Evolutionary conservation across 495 filamentous ascomycete genomes (phyloP).

Genomic region (Barbatosphaeria neglecta): DNA sequence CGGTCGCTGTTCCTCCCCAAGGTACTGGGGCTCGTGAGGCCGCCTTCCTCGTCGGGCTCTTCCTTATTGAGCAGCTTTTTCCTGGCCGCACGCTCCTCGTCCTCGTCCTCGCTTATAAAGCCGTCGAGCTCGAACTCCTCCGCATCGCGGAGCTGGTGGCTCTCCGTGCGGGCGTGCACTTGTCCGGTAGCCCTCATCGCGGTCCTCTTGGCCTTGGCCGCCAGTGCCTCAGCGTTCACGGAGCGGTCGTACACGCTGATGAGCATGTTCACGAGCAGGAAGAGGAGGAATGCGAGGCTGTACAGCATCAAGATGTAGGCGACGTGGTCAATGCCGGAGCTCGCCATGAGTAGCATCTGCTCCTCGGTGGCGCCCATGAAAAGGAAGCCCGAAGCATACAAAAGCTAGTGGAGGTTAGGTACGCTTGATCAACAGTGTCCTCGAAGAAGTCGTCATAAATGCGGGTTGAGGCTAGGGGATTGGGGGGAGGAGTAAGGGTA

Average conservation of each 20-base stretch:
- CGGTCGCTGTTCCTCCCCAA: conserved; percentile 23
- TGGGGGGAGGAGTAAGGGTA: conserved; percentile 7
- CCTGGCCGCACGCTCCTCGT: conserved; percentile 34
- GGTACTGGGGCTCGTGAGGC: conserved; percentile 24
- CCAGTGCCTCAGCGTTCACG: conserved; percentile 12
- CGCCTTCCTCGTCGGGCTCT: conserved; percentile 21
- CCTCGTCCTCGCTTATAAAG: conserved; percentile 76
- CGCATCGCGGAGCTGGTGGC: conserved; percentile 52
- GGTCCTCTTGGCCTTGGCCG: conserved; percentile 15
- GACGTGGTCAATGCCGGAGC: conserved; percentile 71
- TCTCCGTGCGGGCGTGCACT: conserved; percentile 35
- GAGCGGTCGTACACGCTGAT: conserved; percentile 66
- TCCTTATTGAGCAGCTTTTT: conserved; percentile 24
- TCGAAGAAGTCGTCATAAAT: conserved; percentile 1
- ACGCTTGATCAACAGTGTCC: background rate
- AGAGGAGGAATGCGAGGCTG: conserved; percentile 80
- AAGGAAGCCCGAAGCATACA: conserved; percentile 87
- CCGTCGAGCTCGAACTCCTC: conserved; percentile 88
- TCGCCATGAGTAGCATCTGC: conserved; percentile 68
- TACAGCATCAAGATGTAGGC: conserved; percentile 85
- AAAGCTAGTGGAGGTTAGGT: conserved; percentile 40
- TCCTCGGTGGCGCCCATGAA: conserved; percentile 98
- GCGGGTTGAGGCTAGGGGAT: background rate
- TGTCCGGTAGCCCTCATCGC: conserved; percentile 41
- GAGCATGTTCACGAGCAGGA: conserved; percentile 79